Base-by-base conservation (phyloP, 768 basidiomycete species). In the Russula abietina region DNA sequence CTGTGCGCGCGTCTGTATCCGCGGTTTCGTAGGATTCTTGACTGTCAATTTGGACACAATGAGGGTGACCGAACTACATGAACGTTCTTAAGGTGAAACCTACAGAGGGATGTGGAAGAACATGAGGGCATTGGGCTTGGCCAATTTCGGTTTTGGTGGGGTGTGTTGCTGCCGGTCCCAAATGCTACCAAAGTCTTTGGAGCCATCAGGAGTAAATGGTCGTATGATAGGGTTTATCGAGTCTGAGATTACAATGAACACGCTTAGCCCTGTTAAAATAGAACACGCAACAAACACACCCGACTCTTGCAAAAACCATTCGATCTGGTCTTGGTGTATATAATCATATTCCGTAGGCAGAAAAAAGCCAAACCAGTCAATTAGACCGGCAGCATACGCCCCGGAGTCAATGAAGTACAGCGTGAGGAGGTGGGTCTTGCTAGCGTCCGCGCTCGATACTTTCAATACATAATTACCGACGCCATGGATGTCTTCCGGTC, bases 81-180 rank as follows among this genome's bases (percentile, higher is more conserved):
- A 2, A 41, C 36, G 32, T 12, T 30, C 0, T 57, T 8, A 33
- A 28, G 52, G 24, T 19, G 55, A 32, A 28, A 78, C 87, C 24
- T 71, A 91, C 88, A 98, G 71, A 56, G 96, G 96, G 52, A 99
- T 98, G 68, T 98, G 96, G 85, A 97, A 98, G 76, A 96, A 97
- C 89, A 93, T 91, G 68, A 98, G 73, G 0, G 93, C 96, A 69
- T 98, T 98, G 1, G 96, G 96, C 73, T 97, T 98, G 4, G 90
- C 91, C 3, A 94, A 78, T 59, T 78, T 79, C 69, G 76, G 74
- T 26, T 74, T 73, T 54, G 78, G 71, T 0, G 89, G 85, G 0
- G 81, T 77, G 53, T 86, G 70, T 72, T 88, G 88, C 67, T 88
- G 82, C 24, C 89, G 81, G 57, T 74, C 73, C 89, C 89, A 92